Evolutionary conservation across 129 eudicot genomes (phyloP).

Genomic region (Dittrichia graveolens): DNA sequence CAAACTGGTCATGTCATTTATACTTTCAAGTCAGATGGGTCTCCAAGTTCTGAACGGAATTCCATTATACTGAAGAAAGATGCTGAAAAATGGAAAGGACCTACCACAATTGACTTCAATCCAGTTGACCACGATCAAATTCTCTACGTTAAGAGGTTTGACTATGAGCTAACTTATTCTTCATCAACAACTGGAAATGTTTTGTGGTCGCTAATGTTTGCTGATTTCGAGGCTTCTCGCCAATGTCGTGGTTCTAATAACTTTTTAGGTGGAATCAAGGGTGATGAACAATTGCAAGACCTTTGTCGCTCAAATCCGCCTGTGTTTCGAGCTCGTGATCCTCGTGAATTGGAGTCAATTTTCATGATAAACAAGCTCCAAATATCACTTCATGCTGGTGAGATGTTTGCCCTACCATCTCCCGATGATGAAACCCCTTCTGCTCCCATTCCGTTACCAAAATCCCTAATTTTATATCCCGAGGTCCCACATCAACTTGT

Average conservation of each 20-base stretch:
- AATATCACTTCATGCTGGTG: slow-evolving; percentile 46
- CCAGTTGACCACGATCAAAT: slow-evolving; percentile 44
- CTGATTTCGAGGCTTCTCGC: slow-evolving; percentile 75
- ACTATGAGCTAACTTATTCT: slow-evolving; percentile 60
- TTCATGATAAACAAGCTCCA: slow-evolving; percentile 30
- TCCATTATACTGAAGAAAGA: slow-evolving; percentile 47
- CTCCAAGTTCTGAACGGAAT: slow-evolving; percentile 34
- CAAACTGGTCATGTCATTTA: slow-evolving; percentile 65
- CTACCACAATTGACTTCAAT: slow-evolving; percentile 35
- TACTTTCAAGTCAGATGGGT: slow-evolving; percentile 67
- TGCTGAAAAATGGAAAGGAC: slow-evolving; percentile 41
- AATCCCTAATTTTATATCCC: not conserved
- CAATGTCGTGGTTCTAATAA: slow-evolving; percentile 56
- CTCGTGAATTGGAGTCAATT: slow-evolving; percentile 46
- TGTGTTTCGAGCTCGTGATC: slow-evolving; percentile 73
- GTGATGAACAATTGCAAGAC: slow-evolving; percentile 32
- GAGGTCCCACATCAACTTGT: slow-evolving; percentile 27
- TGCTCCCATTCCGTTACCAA: slow-evolving; percentile 10
- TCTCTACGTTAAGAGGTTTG: slow-evolving; percentile 73
- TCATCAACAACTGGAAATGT: slow-evolving; percentile 61
- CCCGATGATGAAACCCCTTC: slow-evolving; percentile 27
- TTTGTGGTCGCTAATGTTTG: slow-evolving; percentile 66
- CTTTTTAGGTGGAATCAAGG: slow-evolving; percentile 38
- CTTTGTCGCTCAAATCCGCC: slow-evolving; percentile 49
- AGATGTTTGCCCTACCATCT: slow-evolving; percentile 48